Evolutionary conservation across 2,329 filamentous ascomycete genomes (phyloP).

Genomic region (Cytospora piceae): DNA sequence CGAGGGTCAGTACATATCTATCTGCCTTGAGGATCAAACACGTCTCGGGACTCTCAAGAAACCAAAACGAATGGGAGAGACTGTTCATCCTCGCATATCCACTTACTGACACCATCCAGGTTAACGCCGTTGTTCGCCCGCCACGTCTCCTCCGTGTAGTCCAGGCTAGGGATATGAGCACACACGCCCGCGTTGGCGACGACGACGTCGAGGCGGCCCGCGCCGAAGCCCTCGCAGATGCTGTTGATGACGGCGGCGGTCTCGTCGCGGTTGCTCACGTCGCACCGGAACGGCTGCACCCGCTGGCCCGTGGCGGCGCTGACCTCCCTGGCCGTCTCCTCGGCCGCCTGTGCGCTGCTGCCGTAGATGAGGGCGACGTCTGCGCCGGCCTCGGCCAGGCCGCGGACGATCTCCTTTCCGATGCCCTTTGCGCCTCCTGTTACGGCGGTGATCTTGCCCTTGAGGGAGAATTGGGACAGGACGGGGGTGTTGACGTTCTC

Average conservation of each 20-base stretch:
- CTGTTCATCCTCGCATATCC: too few relatives aligned
- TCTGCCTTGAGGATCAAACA: too few relatives aligned
- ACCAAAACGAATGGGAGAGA: too few relatives aligned
- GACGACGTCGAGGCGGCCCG: constrained; percentile 35
- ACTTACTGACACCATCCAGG: constrained; percentile 35
- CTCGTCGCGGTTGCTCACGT: constrained; percentile 1
- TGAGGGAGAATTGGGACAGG: constrained; percentile 47
- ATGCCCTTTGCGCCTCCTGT: constrained; percentile 51
- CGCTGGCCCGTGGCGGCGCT: constrained; percentile 13
- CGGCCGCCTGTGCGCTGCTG: constrained; percentile 6
- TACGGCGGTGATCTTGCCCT: constrained; percentile 49
- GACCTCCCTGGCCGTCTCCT: constrained; percentile 14
- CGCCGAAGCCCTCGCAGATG: constrained; percentile 33
- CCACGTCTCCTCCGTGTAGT: constrained; percentile 37
- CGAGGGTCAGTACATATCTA: too few relatives aligned
- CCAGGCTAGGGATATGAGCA: constrained; percentile 33
- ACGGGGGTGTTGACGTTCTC: constrained; percentile 23
- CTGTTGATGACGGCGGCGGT: constrained; percentile 24
- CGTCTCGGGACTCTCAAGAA: too few relatives aligned
- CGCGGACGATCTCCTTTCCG: constrained; percentile 25
- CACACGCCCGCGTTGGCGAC: constrained; percentile 39
- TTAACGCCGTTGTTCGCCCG: constrained; percentile 35
- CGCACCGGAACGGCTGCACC: constrained; percentile 7
- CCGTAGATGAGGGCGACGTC: constrained; percentile 25
- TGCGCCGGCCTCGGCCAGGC: constrained; percentile 25